Base-by-base conservation (phyloP, 441 rosid genomes). In the Adansonia rubrostipa region DNA sequence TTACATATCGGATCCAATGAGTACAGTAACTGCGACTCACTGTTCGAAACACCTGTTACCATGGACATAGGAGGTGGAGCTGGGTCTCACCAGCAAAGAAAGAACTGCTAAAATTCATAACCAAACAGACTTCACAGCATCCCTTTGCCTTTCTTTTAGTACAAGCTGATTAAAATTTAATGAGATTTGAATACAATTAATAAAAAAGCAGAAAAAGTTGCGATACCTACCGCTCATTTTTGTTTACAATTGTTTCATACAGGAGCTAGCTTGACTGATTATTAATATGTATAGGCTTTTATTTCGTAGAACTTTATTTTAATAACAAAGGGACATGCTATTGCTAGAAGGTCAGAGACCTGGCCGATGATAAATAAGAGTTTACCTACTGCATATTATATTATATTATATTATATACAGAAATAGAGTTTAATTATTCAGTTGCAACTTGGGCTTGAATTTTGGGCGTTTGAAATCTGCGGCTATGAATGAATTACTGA, bases 1-100 rank as follows among this genome's bases (percentile, higher is more conserved):
- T 36, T 78, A 72, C 75, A 74, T 78, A 81, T 78, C 61, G 80
- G 82, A 81, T 84, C 82, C 84, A 79, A 73, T 78, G 83, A 73
- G 22, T 44, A 19, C 22, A 24, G 76, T 50, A 5, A 82, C 84
- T 73, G 77, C 40, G 71, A 50, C 62, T 73, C 48, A 73, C 86
- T 78, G 77, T 78, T 77, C 71, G 13, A 14, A 74, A 53, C 66
- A 11, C 10, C 58, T 77, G 54, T 51, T 6, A 24, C 73, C 65
- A 58, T 53, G 20, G 78, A 77, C 66, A 74, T 60, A 57, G 9
- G 22, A 73, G 79, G 65, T 57, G 63, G 50, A 9, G 33, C 33
- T 5, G 63, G 48, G 24, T 36, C 63, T 36, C 36, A 36, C 50
- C 50, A 51, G 28, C 63, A 33, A 71, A 6, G 33, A 53, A 53